Evolutionary conservation across 75 land plant genomes (phyloP), one percentile per base, ranked within the genome.

Genomic region (Pseudotsuga menziesii): DNA sequence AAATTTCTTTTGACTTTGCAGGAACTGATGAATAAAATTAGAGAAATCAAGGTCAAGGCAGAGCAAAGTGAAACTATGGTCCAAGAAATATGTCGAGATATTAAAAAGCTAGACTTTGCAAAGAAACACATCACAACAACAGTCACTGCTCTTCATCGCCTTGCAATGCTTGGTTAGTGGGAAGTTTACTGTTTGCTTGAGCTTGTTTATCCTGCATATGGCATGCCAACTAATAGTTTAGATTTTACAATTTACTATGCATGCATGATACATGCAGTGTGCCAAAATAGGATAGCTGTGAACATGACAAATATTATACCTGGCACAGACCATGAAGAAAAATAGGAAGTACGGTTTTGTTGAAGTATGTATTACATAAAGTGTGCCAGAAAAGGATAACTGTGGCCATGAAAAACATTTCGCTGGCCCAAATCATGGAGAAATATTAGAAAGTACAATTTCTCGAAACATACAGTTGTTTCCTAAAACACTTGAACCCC

Each of bases 61-160:
- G 99, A 96, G 78, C 99, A 96, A 83, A 96, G 97, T 85, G 99
- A 96, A 75, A 90, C 89, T 52, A 96, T 96, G 99, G 99, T 96
- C 32, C 98, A 96, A 72, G 99, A 96, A 77, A 88, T 96, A 73
- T 96, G 99, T 74, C 98, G 98, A 67, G 99, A 96, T 74, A 96
- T 96, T 17, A 96, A 96, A 81, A 96, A 96, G 84, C 72, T 96
- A 72, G 99, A 96, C 79, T 94, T 92, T 87, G 98, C 99, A 23
- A 96, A 96, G 80, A 96, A 94, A 80, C 94, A 96, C 77, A 94
- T 96, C 23, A 96, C 99, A 59, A 94, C 95, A 20, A 96, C 99
- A 41, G 92, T 96, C 52, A 96, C 99, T 55, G 99, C 99, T 79
- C 97, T 96, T 75, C 99, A 96, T 83, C 99, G 99, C 61, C 94